A percentile compares a stretch with the other conserved stretches of the same genome.
Conservation (phyloP, 2,329 filamentous ascomycete species). For the Trichoderma oligosporum region DNA sequence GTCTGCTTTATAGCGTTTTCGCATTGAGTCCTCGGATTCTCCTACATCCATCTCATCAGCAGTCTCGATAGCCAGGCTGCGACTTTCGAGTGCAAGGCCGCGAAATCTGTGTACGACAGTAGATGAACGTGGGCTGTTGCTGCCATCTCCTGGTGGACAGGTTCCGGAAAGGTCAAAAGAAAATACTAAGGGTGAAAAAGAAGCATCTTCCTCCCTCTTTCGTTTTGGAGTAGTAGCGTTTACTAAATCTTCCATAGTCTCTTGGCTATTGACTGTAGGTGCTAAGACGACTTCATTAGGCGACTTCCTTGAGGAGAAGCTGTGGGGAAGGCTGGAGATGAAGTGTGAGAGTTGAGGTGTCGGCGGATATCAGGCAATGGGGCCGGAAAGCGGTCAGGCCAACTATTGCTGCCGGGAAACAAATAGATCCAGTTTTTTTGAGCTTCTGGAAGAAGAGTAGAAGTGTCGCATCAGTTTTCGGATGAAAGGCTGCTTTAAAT, state of each 20-base stretch:
- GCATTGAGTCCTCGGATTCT: slow-evolving; percentile 31
- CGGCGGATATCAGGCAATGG: slow-evolving; percentile 1
- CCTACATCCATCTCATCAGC: slow-evolving; percentile 30
- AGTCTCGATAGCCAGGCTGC: slow-evolving; percentile 41
- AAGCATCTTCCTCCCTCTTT: slow-evolving; percentile 40
- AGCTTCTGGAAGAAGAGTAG: background rate
- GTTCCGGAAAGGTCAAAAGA: slow-evolving; percentile 41
- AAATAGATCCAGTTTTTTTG: background rate
- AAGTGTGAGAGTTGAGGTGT: background rate
- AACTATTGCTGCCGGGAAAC: background rate
- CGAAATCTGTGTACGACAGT: slow-evolving; percentile 51
- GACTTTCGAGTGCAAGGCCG: slow-evolving; percentile 46
- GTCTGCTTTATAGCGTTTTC: slow-evolving; percentile 40
- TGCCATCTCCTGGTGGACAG: slow-evolving; percentile 42
- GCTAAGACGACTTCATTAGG: background rate
- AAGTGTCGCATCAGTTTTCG: background rate
- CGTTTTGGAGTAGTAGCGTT: slow-evolving; percentile 45
- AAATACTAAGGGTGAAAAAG: slow-evolving; percentile 40
- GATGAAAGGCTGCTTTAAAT: background rate
- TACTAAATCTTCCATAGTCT: slow-evolving; percentile 21
- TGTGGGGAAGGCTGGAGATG: background rate
- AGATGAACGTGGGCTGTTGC: slow-evolving; percentile 47
- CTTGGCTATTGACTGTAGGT: background rate
- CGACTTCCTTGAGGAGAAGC: background rate
- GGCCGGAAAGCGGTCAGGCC: slow-evolving; percentile 14